A percentile compares a stretch with the other conserved stretches of the same genome.
Evolutionary conservation across 495 filamentous ascomycete genomes (phyloP).

Genomic region (Xanthoparmelia taractica): DNA sequence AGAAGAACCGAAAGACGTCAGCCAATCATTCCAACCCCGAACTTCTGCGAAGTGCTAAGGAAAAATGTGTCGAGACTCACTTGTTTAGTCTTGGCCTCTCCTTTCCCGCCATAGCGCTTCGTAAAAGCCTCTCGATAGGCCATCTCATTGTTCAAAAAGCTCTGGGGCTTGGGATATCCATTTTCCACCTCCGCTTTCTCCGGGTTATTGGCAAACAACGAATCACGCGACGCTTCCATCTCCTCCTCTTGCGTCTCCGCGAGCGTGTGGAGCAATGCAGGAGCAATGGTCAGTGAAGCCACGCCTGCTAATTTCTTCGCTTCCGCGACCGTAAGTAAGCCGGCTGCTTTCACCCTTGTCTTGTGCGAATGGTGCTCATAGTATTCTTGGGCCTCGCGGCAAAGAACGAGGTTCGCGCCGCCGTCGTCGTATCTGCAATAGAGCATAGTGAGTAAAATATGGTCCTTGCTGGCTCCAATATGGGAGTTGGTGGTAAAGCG

Average conservation of each 20-base stretch:
- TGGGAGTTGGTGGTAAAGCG: too few relatives aligned
- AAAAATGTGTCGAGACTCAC: constrained; percentile 25
- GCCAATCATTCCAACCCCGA: not conserved
- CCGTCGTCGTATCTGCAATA: constrained; percentile 37
- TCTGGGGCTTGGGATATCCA: constrained; percentile 20
- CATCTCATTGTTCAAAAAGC: constrained; percentile 37
- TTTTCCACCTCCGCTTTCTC: constrained; percentile 8
- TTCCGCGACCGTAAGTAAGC: constrained; percentile 49
- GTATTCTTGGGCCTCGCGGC: constrained; percentile 46
- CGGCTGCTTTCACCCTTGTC: constrained; percentile 51
- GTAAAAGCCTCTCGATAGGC: constrained; percentile 46
- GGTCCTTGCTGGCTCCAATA: too few relatives aligned
- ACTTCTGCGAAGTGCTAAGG: not conserved
- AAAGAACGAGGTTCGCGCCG: constrained; percentile 44
- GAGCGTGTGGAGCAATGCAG: constrained; percentile 43
- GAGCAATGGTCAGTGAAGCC: constrained; percentile 50
- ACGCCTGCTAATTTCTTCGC: constrained; percentile 51
- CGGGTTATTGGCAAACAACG: constrained; percentile 34
- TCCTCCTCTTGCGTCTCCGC: constrained; percentile 34
- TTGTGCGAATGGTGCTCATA: constrained; percentile 36
- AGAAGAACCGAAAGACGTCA: not conserved
- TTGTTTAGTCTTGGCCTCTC: constrained; percentile 48
- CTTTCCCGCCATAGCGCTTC: constrained; percentile 39
- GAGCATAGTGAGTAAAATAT: constrained; percentile 17
- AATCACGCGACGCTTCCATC: constrained; percentile 25